Conservation (phyloP, 2,329 filamentous ascomycete genomes). For the Diplocarpon mali region DNA sequence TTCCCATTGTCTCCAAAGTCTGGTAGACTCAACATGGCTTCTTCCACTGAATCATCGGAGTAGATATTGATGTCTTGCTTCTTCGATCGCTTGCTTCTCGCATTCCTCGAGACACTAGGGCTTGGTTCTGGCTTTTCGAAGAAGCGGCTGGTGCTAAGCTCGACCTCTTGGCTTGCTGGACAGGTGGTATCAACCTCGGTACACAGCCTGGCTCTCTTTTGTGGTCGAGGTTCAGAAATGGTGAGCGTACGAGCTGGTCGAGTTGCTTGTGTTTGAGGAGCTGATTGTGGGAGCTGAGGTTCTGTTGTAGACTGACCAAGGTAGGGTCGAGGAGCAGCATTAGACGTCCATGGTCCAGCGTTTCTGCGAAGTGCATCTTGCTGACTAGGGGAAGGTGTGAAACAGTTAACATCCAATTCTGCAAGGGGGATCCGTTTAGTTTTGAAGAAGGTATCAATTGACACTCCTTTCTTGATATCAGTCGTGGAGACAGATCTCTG, state of each 20-base stretch:
- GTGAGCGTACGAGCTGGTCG: conserved; percentile 31
- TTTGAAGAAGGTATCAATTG: conserved; percentile 56
- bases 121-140: conserved; percentile 32
- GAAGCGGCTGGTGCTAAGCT: conserved; percentile 35
- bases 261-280: conserved; percentile 29
- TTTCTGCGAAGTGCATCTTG: conserved; percentile 45
- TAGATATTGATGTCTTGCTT: conserved; percentile 37
- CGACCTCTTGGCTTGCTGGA: conserved; percentile 24
- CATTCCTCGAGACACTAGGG: conserved; percentile 29
- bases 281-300: conserved; percentile 26
- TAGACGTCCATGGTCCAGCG: conserved; percentile 42
- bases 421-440: conserved; percentile 50
- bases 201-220: conserved; percentile 40
- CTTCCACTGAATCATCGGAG: conserved; percentile 41
- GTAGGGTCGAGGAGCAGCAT: conserved; percentile 30
- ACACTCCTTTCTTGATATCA: conserved; percentile 46
- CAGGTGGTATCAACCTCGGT: conserved; percentile 32
- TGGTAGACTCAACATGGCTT: conserved; percentile 35
- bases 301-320: conserved; percentile 16
- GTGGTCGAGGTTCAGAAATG: conserved; percentile 34
- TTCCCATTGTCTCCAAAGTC: conserved; percentile 22
- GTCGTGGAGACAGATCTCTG: conserved; percentile 27
- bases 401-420: conserved; percentile 56
- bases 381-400: conserved; percentile 56
- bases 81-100: conserved; percentile 30